Percentiles rank a stretch among this genome's conserved stretches.
Evolutionary conservation across 1,139 yeast genomes (phyloP).

Genomic region (Diutina catenulata): DNA sequence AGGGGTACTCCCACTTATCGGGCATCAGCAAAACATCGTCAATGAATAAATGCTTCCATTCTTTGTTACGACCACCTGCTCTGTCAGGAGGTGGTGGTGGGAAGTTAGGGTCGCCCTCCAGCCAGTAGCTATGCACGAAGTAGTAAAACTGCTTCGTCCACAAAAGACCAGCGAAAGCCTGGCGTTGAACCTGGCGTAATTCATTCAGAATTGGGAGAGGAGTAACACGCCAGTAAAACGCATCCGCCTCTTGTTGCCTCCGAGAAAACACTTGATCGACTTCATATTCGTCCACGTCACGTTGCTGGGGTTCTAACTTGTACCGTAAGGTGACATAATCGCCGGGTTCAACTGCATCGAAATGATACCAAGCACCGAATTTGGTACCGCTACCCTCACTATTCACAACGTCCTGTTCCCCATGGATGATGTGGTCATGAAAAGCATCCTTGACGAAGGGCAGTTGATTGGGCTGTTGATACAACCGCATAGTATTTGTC

Average conservation of each 20-base stretch:
- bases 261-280: constrained; percentile 64
- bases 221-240: constrained; percentile 81
- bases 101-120: constrained; percentile 73
- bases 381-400: constrained; percentile 47
- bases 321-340: constrained; percentile 85
- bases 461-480: constrained; percentile 45
- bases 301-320: constrained; percentile 39
- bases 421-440: constrained; percentile 70
- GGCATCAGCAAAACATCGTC: constrained; percentile 88
- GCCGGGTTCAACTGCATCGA: constrained; percentile 75
- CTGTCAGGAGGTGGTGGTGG: constrained; percentile 23
- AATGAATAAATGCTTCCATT: constrained; percentile 84
- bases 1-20: constrained; percentile 95
- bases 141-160: constrained; percentile 95
- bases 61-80: constrained; percentile 20
- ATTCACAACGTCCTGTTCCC: constrained; percentile 48
- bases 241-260: constrained; percentile 86
- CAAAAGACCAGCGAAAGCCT: constrained; percentile 86
- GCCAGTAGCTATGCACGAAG: constrained; percentile 83
- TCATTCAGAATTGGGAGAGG: constrained; percentile 82
- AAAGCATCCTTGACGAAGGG: constrained; percentile 79
- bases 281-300: constrained; percentile 61
- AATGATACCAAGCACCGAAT: constrained; percentile 71
- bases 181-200: constrained; percentile 78
- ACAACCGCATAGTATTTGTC: constrained; percentile 63